Evolutionary conservation across 176 grass and related monocot genomes (phyloP).

Genomic region (Urochloa ruziziensis): DNA sequence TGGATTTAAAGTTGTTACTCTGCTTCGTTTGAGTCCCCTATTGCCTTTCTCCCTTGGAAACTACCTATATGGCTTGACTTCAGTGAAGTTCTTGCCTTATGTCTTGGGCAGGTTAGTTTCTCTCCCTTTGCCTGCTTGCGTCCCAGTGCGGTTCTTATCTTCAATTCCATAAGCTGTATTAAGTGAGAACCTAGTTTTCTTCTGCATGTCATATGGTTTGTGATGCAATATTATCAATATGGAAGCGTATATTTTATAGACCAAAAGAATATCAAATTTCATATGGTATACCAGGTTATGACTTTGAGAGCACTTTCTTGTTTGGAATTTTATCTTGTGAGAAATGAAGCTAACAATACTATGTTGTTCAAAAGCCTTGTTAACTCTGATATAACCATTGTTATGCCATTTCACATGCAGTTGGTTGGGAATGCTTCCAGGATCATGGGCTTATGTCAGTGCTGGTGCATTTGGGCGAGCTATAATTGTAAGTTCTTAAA

Average conservation of each 20-base stretch:
- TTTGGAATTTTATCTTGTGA: neutral
- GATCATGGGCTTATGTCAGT: conserved; percentile 98
- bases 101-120: conserved; percentile 89
- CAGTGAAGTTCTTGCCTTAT: conserved; percentile 95
- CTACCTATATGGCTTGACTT: conserved; percentile 97
- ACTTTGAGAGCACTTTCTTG: conserved; percentile 9
- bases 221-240: neutral
- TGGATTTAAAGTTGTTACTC: conserved; percentile 94
- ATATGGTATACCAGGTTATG: neutral
- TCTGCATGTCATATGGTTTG: neutral
- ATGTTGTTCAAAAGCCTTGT: neutral
- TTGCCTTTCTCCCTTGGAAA: conserved; percentile 97
- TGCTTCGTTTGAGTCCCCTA: conserved; percentile 91
- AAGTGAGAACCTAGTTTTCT: conserved; percentile 28
- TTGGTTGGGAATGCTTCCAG: conserved; percentile 99
- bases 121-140: neutral
- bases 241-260: neutral
- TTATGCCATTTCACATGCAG: conserved; percentile 42
- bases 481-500: conserved; percentile 80
- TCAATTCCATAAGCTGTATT: neutral
- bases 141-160: neutral
- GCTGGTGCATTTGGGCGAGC: conserved; percentile 98
- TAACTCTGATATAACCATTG: conserved; percentile 20
- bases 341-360: neutral
- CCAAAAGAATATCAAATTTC: conserved; percentile 1